Evolutionary conservation across 2,329 filamentous ascomycete genomes (phyloP), one percentile per base, ranked within the genome.

Genomic region (Trichoderma sp.): DNA sequence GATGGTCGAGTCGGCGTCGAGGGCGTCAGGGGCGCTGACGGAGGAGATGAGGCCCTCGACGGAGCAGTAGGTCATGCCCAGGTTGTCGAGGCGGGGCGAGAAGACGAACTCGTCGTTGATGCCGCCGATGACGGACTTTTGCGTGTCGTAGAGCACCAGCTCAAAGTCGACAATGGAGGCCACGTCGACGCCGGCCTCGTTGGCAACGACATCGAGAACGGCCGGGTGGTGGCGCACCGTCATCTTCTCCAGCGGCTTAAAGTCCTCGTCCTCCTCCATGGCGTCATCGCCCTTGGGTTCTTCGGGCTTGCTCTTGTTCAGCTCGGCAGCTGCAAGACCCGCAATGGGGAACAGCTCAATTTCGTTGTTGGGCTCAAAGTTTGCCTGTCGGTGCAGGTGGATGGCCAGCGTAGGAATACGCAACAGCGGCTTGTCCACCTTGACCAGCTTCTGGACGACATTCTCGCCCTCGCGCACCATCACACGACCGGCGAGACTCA

Each of bases 311-410:
- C 86, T 88, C 75, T 93, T 88, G 84, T 98, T 98, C 72, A 99
- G 87, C 84, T 98, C 95, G 3, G 94, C 93, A 66, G 92, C 90
- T 2, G 93, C 92, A 69, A 99, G 86, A 6, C 96, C 96, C 26
- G 92, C 91, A 78, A 99, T 98, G 6, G 96, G 96, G 78, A 97
- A 97, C 28, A 99, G 85, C 81, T 99, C 95, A 28, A 92, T 94
- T 85, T 99, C 96, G 85, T 98, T 98, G 86, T 98, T 99, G 79
- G 97, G 97, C 70, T 93, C 87, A 78, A 99, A 99, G 74, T 87
- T 93, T 77, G 92, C 88, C 76, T 93, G 90, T 70, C 95, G 92
- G 78, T 98, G 92, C 71, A 99, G 89, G 82, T 99, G 96, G 75
- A 98, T 97, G 39, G 96, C 96, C 74, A 99, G 86, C 4, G 94